Percentiles rank a stretch among this genome's conserved stretches.
phyloP scores from a whole-genome alignment of 2,329 filamentous ascomycete species.

The Camillea tinctor region DNA sequence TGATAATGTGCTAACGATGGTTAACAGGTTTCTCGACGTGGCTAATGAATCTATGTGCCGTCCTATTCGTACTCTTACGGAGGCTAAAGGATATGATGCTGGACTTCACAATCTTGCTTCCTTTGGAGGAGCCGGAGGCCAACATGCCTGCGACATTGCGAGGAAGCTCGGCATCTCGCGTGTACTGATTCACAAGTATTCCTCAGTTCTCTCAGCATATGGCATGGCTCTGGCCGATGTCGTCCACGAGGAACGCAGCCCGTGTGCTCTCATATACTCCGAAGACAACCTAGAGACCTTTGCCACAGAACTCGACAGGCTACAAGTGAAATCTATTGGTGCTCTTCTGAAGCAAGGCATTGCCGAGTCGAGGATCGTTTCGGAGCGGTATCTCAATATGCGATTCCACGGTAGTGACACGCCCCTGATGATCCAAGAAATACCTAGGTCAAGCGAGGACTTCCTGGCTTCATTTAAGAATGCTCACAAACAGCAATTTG shows the following conservation, averaged over 20 bases:
- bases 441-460: constrained; percentile 63
- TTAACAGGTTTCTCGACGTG: constrained; percentile 71
- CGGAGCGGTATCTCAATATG: constrained; percentile 94
- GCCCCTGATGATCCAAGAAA: constrained; percentile 70
- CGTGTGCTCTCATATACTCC: constrained; percentile 60
- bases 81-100: constrained; percentile 89
- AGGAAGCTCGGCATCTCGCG: constrained; percentile 80
- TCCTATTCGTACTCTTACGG: constrained; percentile 85
- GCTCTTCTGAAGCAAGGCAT: constrained; percentile 79
- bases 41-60: constrained; percentile 91
- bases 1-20: too few species aligned
- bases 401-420: constrained; percentile 88
- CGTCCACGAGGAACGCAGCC: constrained; percentile 85
- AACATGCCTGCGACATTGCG: constrained; percentile 87
- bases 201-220: constrained; percentile 85
- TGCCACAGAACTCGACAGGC: constrained; percentile 70
- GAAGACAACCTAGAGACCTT: constrained; percentile 61
- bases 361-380: constrained; percentile 68
- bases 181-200: constrained; percentile 83
- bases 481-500: constrained; percentile 77
- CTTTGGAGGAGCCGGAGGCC: constrained; percentile 88
- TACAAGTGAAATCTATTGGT: constrained; percentile 70
- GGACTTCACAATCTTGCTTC: constrained; percentile 87
- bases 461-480: constrained; percentile 58
- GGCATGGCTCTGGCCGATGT: constrained; percentile 93